Evolutionary conservation across 345 rosid species (phyloP).

Genomic region (Ricinus communis): DNA sequence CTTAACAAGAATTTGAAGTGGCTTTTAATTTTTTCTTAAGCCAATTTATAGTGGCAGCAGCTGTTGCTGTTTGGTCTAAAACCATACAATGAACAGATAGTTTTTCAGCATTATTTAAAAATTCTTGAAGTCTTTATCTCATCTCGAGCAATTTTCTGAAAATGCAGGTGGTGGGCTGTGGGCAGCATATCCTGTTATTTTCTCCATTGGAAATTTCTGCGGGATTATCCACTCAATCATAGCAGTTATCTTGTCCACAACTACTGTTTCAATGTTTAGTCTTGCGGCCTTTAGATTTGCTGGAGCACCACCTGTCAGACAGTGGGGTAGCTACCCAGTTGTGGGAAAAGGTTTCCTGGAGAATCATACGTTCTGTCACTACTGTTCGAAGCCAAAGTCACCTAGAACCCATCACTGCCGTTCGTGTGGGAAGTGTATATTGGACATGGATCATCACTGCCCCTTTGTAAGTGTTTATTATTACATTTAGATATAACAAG

Average conservation of each 20-base stretch:
- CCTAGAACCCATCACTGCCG: conserved; percentile 92
- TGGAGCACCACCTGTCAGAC: conserved; percentile 55
- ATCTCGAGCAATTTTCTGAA: conserved; percentile 16
- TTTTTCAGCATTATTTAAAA: background rate
- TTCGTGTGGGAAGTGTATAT: conserved; percentile 79
- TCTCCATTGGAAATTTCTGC: conserved; percentile 55
- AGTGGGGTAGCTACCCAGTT: conserved; percentile 83
- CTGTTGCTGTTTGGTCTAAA: background rate
- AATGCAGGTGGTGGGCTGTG: conserved; percentile 87
- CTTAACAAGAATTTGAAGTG: background rate
- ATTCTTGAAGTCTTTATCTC: background rate
- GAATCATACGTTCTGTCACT: conserved; percentile 72
- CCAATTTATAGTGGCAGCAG: background rate
- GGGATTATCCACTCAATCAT: conserved; percentile 55
- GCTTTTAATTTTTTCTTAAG: background rate
- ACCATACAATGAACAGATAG: background rate
- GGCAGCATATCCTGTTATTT: conserved; percentile 75
- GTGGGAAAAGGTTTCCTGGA: conserved; percentile 72
- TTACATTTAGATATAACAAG: background rate
- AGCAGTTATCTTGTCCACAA: conserved; percentile 42
- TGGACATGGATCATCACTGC: conserved; percentile 99
- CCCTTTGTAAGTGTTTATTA: conserved; percentile 72
- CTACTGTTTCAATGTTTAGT: conserved; percentile 59
- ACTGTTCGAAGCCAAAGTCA: conserved; percentile 80
- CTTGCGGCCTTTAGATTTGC: conserved; percentile 73